Base-by-base conservation (phyloP, 23 red algal species). In the Gracilaria gracilis region DNA sequence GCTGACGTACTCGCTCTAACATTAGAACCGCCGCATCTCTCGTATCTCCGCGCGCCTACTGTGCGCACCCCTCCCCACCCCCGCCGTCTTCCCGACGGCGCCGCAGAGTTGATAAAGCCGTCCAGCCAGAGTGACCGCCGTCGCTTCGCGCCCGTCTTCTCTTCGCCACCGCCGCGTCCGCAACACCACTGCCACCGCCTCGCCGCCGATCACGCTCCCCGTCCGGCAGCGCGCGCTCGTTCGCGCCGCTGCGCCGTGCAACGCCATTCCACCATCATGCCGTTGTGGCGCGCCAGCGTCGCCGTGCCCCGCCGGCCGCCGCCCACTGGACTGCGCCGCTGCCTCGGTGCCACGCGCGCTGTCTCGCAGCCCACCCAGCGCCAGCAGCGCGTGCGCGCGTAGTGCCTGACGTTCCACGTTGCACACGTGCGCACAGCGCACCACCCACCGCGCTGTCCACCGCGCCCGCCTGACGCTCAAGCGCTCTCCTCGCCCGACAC, bases 1-100 rank as follows among this genome's bases (percentile, higher is more conserved):
- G 59, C 28, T 27, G 12, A 4, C 59, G 59, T 31, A n/a, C n/a
- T 0, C 59, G 31, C 16, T 38, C 64, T 69, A 69, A 69, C 32
- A 13, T 69, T 69, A 69, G 64, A 69, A 36, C 37, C 15, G 27
- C 11, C 64, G 31, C 64, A 69, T 69, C 64, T 69, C 64, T 36
- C 64, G 64, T 32, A 32, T 65, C 25, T 46, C 42, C 42, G 5
- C 4, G 42, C 42, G 42, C 42, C 42, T n/a, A n/a, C n/a, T n/a
- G n/a, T n/a, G n/a, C n/a, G 42, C 42, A 46, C 42, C 42, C 42
- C 42, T 11, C 42, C 42, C 42, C 42, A 4, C 42, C 42, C 42
- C 4, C 42, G 4, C 5, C 42, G 42, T n/a, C n/a, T n/a, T n/a
- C n/a, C n/a, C n/a, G n/a, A n/a, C n/a, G n/a, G n/a, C n/a, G n/a